These are phyloP conservation scores for Withania somnifera DNA, from an alignment of 305 asterid genomes.

Conservation along the genomic window DNA sequence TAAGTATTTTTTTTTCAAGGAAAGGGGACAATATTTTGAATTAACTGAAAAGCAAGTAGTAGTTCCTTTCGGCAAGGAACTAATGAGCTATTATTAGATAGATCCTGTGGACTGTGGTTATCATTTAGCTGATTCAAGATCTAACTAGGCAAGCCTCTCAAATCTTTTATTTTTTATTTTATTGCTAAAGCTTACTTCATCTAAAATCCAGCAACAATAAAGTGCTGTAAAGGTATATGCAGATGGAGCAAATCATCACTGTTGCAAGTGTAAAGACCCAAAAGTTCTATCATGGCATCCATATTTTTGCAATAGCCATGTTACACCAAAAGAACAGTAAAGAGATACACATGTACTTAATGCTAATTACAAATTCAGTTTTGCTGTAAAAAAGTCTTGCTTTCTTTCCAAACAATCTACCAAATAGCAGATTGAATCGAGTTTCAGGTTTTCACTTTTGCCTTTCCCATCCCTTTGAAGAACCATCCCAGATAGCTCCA, in stretches of 20 bases:
- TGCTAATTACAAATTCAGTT: neutral
- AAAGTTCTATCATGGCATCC: too few species aligned
- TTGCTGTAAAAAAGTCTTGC: neutral
- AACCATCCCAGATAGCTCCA: neutral
- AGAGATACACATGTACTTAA: neutral
- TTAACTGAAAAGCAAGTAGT: too few species aligned
- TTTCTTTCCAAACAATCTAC: neutral
- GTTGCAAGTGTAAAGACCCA: neutral
- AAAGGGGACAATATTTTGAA: too few species aligned
- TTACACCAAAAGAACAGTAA: neutral
- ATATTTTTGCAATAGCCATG: neutral
- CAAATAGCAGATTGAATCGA: neutral
- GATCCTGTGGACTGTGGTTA: too few species aligned
- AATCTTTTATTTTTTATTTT: too few species aligned
- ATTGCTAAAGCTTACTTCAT: too few species aligned
- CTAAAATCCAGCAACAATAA: too few species aligned
- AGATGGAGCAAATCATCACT: neutral
- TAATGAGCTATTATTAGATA: too few species aligned
- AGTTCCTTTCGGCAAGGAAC: too few species aligned
- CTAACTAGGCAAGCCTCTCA: too few species aligned
- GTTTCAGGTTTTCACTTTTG: neutral
- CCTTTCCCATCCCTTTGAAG: neutral
- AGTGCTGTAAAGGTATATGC: neutral
- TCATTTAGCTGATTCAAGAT: too few species aligned
- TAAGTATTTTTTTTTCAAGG: too few species aligned